Evolutionary conservation across 495 filamentous ascomycete species (phyloP), one percentile per base, ranked within the genome.

Genomic region (Lasiosphaeria hispida): DNA sequence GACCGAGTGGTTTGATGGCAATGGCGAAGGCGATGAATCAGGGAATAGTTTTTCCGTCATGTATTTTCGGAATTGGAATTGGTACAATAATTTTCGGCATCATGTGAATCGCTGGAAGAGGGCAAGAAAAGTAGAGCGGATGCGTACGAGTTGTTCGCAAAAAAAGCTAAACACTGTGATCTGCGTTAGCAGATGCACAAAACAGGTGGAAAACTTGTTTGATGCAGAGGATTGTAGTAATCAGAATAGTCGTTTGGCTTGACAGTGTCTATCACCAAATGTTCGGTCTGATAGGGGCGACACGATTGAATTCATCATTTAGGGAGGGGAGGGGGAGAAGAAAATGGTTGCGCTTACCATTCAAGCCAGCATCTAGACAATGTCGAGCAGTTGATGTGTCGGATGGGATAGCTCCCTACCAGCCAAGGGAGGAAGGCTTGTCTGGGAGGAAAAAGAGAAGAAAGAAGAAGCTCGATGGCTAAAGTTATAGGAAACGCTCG

Each of bases 211-310:
- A 38, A 55, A 57, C n/a, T 53, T 44, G 51, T 57, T 40, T 36
- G 42, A 11, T 13, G 33, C 39, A 36, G 14, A 13, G 11, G 23
- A 51, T 59, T 52, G 30, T 18, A 50, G 47, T 65, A 69, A 75
- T 92, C 88, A 92, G 87, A 79, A 68, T 77, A 73, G 87, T 90
- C 91, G 85, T 95, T 95, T 92, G 90, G 90, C 87, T 82, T 78
- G 89, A 91, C 87, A 36, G 84, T 87, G 89, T 91, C 86, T 75
- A 83, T 94, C 90, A 92, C 88, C 91, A 95, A 73, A 55, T 55
- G 35, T 74, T 76, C 71, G 75, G 87, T 93, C 83, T 84, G 90
- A 91, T 91, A 90, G 90, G 90, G 90, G 90, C 90, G 90, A 93
- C 90, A 94, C 69, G 40, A 60, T 83, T 79, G 77, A 73, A 77